Conservation (phyloP, 1,139 yeast species). For the Taphrina pruni region DNA sequence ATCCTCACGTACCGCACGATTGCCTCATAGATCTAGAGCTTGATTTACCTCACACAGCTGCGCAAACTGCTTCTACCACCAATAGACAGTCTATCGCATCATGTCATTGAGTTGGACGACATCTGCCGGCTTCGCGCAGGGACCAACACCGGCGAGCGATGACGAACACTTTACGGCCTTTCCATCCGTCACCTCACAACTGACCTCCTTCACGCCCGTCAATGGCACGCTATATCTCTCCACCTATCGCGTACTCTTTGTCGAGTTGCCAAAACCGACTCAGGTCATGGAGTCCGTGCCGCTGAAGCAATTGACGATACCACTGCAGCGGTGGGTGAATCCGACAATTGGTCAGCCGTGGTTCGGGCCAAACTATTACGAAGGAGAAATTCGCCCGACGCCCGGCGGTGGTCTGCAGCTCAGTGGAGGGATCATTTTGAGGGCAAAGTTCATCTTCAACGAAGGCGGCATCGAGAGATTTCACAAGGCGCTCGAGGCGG, state of each 20-base stretch:
- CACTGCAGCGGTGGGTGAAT: slow-evolving; percentile 31
- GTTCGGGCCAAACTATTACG: slow-evolving; percentile 37
- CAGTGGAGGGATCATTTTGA: slow-evolving; percentile 19
- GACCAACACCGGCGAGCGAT: slow-evolving; percentile 6
- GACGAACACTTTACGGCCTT: slow-evolving; percentile 21
- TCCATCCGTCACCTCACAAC: slow-evolving; percentile 13
- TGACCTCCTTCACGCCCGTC: slow-evolving; percentile 28
- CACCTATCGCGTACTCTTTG: slow-evolving; percentile 30
- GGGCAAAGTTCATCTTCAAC: slow-evolving; percentile 28
- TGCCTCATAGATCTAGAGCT: too few relatives aligned
- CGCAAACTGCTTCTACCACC: too few relatives aligned
- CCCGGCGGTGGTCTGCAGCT: slow-evolving; percentile 37
- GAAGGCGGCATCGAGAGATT: slow-evolving; percentile 36
- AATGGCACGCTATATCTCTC: slow-evolving; percentile 26
- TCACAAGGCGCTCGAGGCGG: slow-evolving; percentile 33
- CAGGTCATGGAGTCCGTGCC: slow-evolving; percentile 18
- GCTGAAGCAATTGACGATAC: slow-evolving; percentile 18
- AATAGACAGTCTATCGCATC: neutral
- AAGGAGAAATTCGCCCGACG: slow-evolving; percentile 30
- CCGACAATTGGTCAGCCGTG: slow-evolving; percentile 36
- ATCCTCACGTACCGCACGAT: neutral
- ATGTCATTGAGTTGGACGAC: slow-evolving; percentile 18
- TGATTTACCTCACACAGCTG: too few relatives aligned
- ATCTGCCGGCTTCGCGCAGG: neutral
- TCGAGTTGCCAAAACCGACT: slow-evolving; percentile 7